phyloP scores from a whole-genome alignment of 306 rosid species.

The Begonia loranthoides region DNA sequence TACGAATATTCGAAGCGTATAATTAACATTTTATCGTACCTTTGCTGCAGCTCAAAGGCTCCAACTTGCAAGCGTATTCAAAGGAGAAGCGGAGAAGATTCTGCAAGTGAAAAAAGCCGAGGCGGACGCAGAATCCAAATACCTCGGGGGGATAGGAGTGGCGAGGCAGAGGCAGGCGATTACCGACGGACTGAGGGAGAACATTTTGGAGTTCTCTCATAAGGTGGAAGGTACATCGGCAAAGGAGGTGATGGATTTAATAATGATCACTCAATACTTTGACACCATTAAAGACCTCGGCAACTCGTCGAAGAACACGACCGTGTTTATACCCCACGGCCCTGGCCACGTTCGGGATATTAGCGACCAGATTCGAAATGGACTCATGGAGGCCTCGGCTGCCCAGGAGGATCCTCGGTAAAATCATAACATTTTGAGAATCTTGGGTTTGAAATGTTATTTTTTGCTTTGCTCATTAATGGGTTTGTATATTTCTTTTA shows the following conservation, averaged over 20 bases:
- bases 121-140: slow-evolving; percentile 86
- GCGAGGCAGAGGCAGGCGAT: slow-evolving; percentile 95
- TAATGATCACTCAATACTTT: slow-evolving; percentile 86
- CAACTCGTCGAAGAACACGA: slow-evolving; percentile 71
- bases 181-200: slow-evolving; percentile 91
- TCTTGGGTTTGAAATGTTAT: no score
- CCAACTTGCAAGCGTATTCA: slow-evolving; percentile 83
- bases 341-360: slow-evolving; percentile 91
- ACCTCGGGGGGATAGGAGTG: slow-evolving; percentile 86
- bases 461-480: no score
- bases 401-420: no score
- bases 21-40: no score
- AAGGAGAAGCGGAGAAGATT: slow-evolving; percentile 90
- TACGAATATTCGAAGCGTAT: no score
- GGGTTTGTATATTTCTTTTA: no score
- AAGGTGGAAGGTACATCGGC: slow-evolving; percentile 85
- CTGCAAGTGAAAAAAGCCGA: slow-evolving; percentile 71
- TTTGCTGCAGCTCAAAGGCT: slow-evolving; percentile 74
- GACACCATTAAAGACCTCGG: slow-evolving; percentile 97
- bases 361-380: slow-evolving; percentile 72
- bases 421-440: no score
- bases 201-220: slow-evolving; percentile 78
- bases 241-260: slow-evolving; percentile 95
- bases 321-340: slow-evolving; percentile 86
- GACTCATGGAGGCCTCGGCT: slow-evolving; percentile 15